A percentile compares a stretch with the other conserved stretches of the same genome.
Evolutionary conservation across 768 basidiomycete genomes (phyloP).

Genomic region (Lentinula aciculospora): DNA sequence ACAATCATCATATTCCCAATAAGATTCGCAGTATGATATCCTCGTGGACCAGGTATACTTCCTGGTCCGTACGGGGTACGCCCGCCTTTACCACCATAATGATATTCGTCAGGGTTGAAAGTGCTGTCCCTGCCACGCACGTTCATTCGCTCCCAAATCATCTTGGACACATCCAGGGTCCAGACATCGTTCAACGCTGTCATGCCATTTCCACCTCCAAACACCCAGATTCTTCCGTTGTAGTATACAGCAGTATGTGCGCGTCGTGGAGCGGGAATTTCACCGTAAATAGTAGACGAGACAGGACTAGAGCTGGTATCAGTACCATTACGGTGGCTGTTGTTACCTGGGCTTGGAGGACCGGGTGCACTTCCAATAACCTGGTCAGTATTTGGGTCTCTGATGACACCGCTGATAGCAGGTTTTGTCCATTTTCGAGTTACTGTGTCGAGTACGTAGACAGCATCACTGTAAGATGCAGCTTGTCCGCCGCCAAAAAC

Average conservation of each 20-base stretch:
- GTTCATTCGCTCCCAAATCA: constrained; percentile 45
- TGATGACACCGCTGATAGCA: constrained; percentile 1
- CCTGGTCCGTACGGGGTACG: constrained; percentile 29
- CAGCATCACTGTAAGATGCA: constrained; percentile 73
- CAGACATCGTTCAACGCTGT: constrained; percentile 89
- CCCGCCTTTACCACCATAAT: constrained; percentile 54
- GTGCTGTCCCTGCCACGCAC: neutral
- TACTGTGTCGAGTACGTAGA: constrained; percentile 79
- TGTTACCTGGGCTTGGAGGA: constrained; percentile 22
- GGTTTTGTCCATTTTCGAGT: constrained; percentile 63
- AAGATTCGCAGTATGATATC: constrained; percentile 89
- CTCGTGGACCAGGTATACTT: constrained; percentile 54
- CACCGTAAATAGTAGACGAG: constrained; percentile 9
- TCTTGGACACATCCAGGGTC: constrained; percentile 65
- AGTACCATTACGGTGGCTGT: constrained; percentile 16
- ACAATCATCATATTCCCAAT: constrained; percentile 83
- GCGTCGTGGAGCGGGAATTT: constrained; percentile 61
- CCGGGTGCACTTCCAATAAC: constrained; percentile 11
- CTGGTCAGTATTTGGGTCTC: neutral
- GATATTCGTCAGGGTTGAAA: constrained; percentile 19
- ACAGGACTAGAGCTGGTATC: neutral
- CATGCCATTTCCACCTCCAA: constrained; percentile 92
- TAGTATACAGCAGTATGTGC: constrained; percentile 85
- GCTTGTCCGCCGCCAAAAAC: constrained; percentile 88
- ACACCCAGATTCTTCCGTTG: constrained; percentile 70